phyloP scores from a whole-genome alignment of 139 green algal species.

The Zygnema circumcarinatum region DNA sequence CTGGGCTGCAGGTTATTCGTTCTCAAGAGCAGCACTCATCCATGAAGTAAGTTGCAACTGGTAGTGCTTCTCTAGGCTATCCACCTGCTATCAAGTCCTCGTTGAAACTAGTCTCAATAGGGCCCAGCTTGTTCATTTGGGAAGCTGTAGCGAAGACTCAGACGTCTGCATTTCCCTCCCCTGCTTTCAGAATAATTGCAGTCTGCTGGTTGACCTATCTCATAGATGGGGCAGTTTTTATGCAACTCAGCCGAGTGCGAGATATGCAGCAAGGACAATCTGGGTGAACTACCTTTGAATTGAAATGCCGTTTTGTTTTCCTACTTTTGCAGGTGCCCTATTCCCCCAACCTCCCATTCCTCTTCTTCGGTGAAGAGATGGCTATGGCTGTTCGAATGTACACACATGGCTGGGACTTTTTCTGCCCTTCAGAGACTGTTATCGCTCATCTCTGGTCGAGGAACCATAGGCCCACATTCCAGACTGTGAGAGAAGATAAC shows the following conservation, averaged over 20 bases:
- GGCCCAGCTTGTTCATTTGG: too few species aligned
- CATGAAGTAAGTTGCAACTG: constrained; percentile 55
- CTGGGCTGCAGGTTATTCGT: constrained; percentile 81
- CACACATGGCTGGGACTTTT: constrained; percentile 74
- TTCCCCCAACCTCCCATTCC: constrained; percentile 67
- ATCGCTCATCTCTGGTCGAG: constrained; percentile 67
- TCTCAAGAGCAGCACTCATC: constrained; percentile 65
- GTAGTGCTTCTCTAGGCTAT: too few species aligned
- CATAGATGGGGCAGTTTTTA: too few species aligned
- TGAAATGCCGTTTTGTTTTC: background rate
- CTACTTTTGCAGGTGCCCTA: constrained; percentile 37
- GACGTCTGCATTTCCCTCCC: too few species aligned
- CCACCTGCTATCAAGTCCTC: too few species aligned
- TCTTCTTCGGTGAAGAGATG: constrained; percentile 83
- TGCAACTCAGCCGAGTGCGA: too few species aligned
- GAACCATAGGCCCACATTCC: constrained; percentile 1
- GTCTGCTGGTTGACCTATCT: too few species aligned
- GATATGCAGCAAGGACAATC: too few species aligned
- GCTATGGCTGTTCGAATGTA: constrained; percentile 72
- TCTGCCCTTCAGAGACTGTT: constrained; percentile 61
- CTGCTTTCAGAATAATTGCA: too few species aligned
- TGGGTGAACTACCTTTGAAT: too few species aligned
- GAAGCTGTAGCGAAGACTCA: too few species aligned
- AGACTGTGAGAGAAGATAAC: background rate
- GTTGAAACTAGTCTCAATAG: too few species aligned